phyloP scores from a whole-genome alignment of 2,329 filamentous ascomycete genomes.

The Trichoderma pleuroti region DNA sequence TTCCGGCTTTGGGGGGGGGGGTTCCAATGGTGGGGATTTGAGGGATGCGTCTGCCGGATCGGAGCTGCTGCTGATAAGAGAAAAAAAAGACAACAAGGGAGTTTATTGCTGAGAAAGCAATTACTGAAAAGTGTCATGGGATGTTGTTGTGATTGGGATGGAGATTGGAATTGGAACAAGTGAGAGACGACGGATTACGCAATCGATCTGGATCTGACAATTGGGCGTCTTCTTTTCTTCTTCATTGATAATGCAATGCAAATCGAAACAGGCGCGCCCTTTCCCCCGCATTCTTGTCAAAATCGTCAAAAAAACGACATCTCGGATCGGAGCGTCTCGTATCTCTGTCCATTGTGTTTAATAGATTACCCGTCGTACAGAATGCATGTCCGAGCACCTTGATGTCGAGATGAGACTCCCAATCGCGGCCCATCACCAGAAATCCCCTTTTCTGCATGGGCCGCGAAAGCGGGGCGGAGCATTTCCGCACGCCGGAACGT shows the following conservation, averaged over 20 bases:
- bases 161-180: background rate
- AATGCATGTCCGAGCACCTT: background rate
- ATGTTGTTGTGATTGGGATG: background rate
- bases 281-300: background rate
- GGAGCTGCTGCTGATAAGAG: background rate
- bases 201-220: background rate
- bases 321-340: background rate
- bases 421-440: background rate
- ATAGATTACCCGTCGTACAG: background rate
- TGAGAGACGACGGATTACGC: background rate
- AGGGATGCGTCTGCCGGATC: background rate
- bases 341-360: background rate
- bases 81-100: background rate
- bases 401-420: background rate
- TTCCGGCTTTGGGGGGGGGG: background rate
- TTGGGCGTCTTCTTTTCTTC: background rate
- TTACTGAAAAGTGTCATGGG: background rate
- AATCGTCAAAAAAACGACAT: background rate
- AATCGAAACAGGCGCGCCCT: background rate
- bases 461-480: constrained; percentile 15
- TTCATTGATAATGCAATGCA: background rate
- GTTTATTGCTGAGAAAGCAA: background rate
- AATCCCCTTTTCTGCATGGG: background rate
- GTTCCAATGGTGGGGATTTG: background rate
- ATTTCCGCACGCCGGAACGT: constrained; percentile 13